Percentiles rank a stretch among this genome's conserved stretches.
Conservation (phyloP, 805 yeast genomes). For the Yamadazyma kitorensis region DNA sequence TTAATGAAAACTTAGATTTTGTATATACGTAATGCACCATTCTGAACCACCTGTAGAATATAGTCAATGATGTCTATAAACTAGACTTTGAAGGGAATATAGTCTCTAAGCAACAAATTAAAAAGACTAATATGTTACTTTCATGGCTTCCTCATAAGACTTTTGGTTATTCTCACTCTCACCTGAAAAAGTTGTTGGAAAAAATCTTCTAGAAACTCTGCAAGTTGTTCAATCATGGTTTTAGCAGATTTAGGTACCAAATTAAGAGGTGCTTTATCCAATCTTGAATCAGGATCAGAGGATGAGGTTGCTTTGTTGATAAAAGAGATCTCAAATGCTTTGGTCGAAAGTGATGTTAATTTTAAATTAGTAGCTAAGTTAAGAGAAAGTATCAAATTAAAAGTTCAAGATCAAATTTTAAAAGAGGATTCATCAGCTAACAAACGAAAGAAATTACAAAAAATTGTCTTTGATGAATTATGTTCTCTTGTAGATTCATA, state of each 20-base stretch:
- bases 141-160: too few relatives aligned
- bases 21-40: too few relatives aligned
- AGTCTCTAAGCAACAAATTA: too few relatives aligned
- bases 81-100: too few relatives aligned
- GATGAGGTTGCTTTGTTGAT: conserved; percentile 51
- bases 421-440: conserved; percentile 50
- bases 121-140: too few relatives aligned
- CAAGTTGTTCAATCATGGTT: conserved; percentile 35
- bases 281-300: conserved; percentile 39
- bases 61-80: too few relatives aligned
- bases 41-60: too few relatives aligned
- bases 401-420: conserved; percentile 56
- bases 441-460: conserved; percentile 82
- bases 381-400: conserved; percentile 53
- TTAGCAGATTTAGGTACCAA: conserved; percentile 46
- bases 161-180: too few relatives aligned
- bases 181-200: too few relatives aligned
- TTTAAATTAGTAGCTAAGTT: conserved; percentile 75
- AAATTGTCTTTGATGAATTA: conserved; percentile 91
- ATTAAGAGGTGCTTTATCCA: conserved; percentile 40
- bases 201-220: conserved; percentile 6
- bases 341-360: conserved; percentile 92
- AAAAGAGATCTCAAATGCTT: conserved; percentile 86
- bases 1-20: too few relatives aligned
- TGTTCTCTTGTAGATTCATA: conserved; percentile 79